phyloP scores from a whole-genome alignment of 257 asterid genomes.

The Petrea volubilis region DNA sequence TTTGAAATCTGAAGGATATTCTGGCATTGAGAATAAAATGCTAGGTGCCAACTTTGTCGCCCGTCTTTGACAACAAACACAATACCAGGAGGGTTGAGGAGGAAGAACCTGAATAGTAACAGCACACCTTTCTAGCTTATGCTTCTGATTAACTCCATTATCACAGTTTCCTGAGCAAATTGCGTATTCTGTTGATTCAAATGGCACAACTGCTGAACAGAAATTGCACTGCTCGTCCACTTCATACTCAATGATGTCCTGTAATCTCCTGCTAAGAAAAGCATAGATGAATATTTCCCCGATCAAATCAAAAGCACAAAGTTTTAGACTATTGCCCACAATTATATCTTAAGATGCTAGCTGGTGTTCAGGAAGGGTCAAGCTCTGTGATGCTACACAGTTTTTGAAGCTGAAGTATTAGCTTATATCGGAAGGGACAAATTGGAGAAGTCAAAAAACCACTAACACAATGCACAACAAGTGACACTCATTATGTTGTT shows the following conservation, averaged over 20 bases:
- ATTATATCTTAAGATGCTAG: neutral
- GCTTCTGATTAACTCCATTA: slow-evolving; percentile 38
- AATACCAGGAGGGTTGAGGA: slow-evolving; percentile 67
- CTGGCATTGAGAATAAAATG: slow-evolving; percentile 46
- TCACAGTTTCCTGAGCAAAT: slow-evolving; percentile 52
- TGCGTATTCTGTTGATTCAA: slow-evolving; percentile 69
- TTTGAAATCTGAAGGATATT: slow-evolving; percentile 50
- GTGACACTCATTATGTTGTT: neutral
- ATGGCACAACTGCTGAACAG: slow-evolving; percentile 76
- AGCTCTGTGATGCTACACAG: neutral
- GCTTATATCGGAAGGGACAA: neutral
- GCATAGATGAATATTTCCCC: neutral
- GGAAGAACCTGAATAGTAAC: slow-evolving; percentile 75
- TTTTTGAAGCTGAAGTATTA: neutral
- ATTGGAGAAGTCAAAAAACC: neutral
- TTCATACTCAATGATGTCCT: slow-evolving; percentile 30
- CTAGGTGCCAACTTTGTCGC: slow-evolving; percentile 53
- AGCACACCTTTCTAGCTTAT: slow-evolving; percentile 64
- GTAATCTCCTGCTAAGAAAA: slow-evolving; percentile 31
- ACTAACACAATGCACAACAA: neutral
- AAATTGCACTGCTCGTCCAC: slow-evolving; percentile 61
- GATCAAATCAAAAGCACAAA: neutral
- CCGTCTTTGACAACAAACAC: slow-evolving; percentile 67
- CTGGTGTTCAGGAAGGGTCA: neutral
- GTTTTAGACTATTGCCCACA: neutral